Evolutionary conservation across 2,329 filamentous ascomycete genomes (phyloP).

Genomic region (Orbilia blumenaviensis): DNA sequence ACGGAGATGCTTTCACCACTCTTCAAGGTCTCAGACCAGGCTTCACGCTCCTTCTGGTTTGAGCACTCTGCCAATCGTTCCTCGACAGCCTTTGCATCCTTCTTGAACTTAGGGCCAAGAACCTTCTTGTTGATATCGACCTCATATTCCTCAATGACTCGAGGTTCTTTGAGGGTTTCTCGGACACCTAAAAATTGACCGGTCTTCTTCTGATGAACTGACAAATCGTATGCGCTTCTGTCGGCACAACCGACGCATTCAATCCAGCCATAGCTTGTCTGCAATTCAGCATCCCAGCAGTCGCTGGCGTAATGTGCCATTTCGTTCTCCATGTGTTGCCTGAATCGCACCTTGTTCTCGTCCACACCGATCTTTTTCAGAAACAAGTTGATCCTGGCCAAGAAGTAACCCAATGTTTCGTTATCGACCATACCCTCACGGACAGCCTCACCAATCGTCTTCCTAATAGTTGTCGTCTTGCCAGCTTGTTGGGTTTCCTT

Average conservation of each 20-base stretch:
- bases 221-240: slow-evolving; percentile 91
- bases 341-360: slow-evolving; percentile 86
- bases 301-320: slow-evolving; percentile 95
- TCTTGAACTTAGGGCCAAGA: slow-evolving; percentile 94
- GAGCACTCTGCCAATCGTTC: slow-evolving; percentile 76
- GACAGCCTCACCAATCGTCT: slow-evolving; percentile 87
- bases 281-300: slow-evolving; percentile 96
- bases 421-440: slow-evolving; percentile 86
- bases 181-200: slow-evolving; percentile 85
- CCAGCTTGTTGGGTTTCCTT: slow-evolving; percentile 85
- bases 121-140: slow-evolving; percentile 92
- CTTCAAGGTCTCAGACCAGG: slow-evolving; percentile 77
- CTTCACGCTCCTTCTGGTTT: slow-evolving; percentile 79
- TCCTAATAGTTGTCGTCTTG: slow-evolving; percentile 76
- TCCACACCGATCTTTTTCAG: slow-evolving; percentile 88
- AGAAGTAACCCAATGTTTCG: slow-evolving; percentile 96
- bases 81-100: slow-evolving; percentile 87
- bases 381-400: slow-evolving; percentile 92
- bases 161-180: slow-evolving; percentile 79
- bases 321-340: slow-evolving; percentile 93
- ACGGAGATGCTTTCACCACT: slow-evolving; percentile 78
- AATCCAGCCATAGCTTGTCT: slow-evolving; percentile 94
- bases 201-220: slow-evolving; percentile 91
- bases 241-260: slow-evolving; percentile 98
- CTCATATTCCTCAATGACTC: slow-evolving; percentile 84